phyloP scores from a whole-genome alignment of 2,329 filamentous ascomycete genomes.

The Coniochaeta pulveracea region DNA sequence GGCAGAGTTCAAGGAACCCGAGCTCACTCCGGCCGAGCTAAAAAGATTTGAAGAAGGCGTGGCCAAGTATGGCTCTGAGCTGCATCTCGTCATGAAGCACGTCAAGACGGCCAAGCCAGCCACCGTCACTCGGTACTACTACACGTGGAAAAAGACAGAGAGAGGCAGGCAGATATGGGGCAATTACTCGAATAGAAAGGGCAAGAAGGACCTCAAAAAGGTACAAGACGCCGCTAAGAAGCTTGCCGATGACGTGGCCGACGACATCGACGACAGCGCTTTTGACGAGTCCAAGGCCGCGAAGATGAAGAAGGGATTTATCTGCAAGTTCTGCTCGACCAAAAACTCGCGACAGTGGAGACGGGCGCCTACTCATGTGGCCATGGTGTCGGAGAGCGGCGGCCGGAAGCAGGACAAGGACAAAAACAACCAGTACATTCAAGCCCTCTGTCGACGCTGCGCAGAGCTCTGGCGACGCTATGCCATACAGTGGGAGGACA shows the following conservation, averaged over 20 bases:
- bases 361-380: conserved; percentile 62
- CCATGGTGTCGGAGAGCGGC: conserved; percentile 53
- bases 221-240: conserved; percentile 61
- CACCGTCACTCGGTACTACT: conserved; percentile 85
- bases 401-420: conserved; percentile 63
- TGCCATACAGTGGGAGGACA: conserved; percentile 88
- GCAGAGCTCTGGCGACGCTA: conserved; percentile 93
- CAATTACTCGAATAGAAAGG: conserved; percentile 74
- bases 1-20: conserved; percentile 72
- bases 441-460: conserved; percentile 82
- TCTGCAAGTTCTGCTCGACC: conserved; percentile 86
- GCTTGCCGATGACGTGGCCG: conserved; percentile 82
- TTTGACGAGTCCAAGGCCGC: conserved; percentile 82
- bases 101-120: conserved; percentile 55
- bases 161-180: conserved; percentile 84
- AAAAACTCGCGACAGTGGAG: conserved; percentile 82
- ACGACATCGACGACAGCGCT: conserved; percentile 88
- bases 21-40: conserved; percentile 63
- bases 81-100: conserved; percentile 70
- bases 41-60: conserved; percentile 92
- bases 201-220: conserved; percentile 75
- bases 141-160: conserved; percentile 93
- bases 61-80: conserved; percentile 80
- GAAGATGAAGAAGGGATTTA: conserved; percentile 69
- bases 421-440: conserved; percentile 61